Conservation (phyloP, 495 filamentous ascomycete species). For the Penicillium canescens region DNA sequence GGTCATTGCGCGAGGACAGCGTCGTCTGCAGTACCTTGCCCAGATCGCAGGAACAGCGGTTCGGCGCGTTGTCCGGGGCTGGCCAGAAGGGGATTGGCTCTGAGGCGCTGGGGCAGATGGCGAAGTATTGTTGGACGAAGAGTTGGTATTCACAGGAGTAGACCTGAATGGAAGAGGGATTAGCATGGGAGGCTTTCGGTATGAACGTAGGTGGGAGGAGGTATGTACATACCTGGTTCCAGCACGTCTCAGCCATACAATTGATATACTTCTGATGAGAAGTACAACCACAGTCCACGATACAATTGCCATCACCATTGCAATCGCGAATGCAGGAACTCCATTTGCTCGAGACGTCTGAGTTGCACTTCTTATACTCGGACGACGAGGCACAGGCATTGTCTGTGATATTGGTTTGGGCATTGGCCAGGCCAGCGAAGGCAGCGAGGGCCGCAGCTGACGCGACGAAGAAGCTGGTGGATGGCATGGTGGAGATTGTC, state of each 20-base stretch:
- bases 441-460: slow-evolving; percentile 15
- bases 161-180: slow-evolving; percentile 11
- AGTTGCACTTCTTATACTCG: slow-evolving; percentile 21
- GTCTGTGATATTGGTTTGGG: slow-evolving; percentile 30
- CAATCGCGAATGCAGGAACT: slow-evolving; percentile 21
- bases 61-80: slow-evolving; percentile 29
- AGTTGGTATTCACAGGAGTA: slow-evolving; percentile 39
- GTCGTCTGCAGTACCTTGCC: slow-evolving; percentile 27
- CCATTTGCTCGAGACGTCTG: slow-evolving; percentile 24
- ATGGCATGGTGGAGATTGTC: slow-evolving; percentile 14
- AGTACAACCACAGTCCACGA: slow-evolving; percentile 27
- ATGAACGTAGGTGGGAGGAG: neutral
- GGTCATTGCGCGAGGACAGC: slow-evolving; percentile 21
- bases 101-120: slow-evolving; percentile 27
- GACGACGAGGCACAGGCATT: slow-evolving; percentile 18
- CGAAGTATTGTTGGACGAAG: slow-evolving; percentile 33
- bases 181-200: neutral
- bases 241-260: slow-evolving; percentile 32
- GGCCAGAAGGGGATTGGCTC: slow-evolving; percentile 37
- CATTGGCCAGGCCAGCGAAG: slow-evolving; percentile 14
- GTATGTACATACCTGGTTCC: slow-evolving; percentile 26
- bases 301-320: slow-evolving; percentile 25
- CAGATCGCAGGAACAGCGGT: slow-evolving; percentile 34
- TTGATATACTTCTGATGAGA: slow-evolving; percentile 33
- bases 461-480: slow-evolving; percentile 13